A percentile compares a stretch with the other conserved stretches of the same genome.
phyloP scores from a whole-genome alignment of 805 yeast species.

The Lipomyces yamadae region DNA sequence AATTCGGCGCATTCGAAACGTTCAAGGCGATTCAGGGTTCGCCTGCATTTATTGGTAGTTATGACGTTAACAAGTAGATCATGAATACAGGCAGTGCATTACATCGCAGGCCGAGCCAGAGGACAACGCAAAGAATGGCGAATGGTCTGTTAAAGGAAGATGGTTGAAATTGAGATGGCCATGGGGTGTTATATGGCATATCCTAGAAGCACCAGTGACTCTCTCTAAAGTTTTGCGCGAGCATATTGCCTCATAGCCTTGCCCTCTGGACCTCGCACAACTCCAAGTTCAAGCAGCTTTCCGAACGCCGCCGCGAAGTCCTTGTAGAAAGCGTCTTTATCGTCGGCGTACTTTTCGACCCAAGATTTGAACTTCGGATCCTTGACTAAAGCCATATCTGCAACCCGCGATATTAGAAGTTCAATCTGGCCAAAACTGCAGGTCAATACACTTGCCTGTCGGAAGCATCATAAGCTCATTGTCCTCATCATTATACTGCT shows the following conservation, averaged over 20 bases:
- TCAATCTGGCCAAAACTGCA: not conserved
- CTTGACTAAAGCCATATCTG: constrained; percentile 67
- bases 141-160: too few species aligned
- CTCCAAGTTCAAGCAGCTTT: constrained; percentile 77
- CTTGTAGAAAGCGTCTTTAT: constrained; percentile 62
- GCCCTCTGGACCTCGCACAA: constrained; percentile 59
- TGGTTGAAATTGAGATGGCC: not conserved
- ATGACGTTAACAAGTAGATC: too few species aligned
- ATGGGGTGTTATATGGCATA: too few species aligned
- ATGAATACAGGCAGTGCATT: too few species aligned
- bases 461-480: constrained; percentile 83
- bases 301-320: constrained; percentile 72
- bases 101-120: too few species aligned
- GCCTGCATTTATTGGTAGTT: too few species aligned
- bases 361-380: constrained; percentile 63
- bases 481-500: constrained; percentile 63
- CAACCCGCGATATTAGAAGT: not conserved
- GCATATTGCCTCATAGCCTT: constrained; percentile 23
- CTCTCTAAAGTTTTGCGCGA: constrained; percentile 15
- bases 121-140: too few species aligned
- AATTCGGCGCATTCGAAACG: too few species aligned
- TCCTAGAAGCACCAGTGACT: not conserved
- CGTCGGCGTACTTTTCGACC: constrained; percentile 71
- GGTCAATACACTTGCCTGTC: constrained; percentile 46
- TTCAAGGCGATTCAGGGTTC: too few species aligned